Evolutionary conservation across 2,329 filamentous ascomycete genomes (phyloP), one percentile per base, ranked within the genome.

Genomic region (Nemania diffusa): DNA sequence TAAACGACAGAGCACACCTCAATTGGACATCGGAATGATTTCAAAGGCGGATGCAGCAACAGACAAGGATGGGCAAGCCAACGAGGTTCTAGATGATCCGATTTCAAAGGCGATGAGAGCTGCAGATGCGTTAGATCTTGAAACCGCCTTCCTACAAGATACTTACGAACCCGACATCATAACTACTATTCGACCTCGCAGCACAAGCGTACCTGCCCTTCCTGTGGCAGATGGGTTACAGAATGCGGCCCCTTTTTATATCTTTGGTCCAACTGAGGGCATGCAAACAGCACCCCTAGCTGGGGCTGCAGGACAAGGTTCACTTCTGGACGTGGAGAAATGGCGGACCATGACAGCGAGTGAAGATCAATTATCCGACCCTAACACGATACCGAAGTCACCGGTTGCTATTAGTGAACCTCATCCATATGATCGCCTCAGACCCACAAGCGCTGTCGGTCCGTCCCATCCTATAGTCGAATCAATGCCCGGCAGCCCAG

Each of bases 61-160:
- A 64, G 72, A 72, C 40, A 46, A 27, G 6, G 44, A 55, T 27
- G 68, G 62, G 7, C 62, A 59, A 46, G 69, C 68, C 48, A 69
- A 67, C 5, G 63, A 60, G 8, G 55, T 64, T 15, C 67, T 70
- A n/a, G 77, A 81, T 46, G 86, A 88, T 71, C 85, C 85, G 51
- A 84, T 82, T 64, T 83, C 81, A 24, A 81, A 79, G 71, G 86
- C 87, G 40, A 89, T 89, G 85, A 81, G 84, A 72, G 86, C 86
- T 17, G 87, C 87, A 7, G 87, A 89, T 62, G 84, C 83, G 2
- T 80, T 90, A 42, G 85, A 90, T 72, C 81, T 81, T 61, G 79
- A 86, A 69, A 89, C 87, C 0, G 85, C 83, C 55, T 84, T 78
- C 24, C 76, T 89, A n/a, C 86, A 89, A 68, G 80, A 81, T 0